A percentile compares a stretch with the other conserved stretches of the same genome.
Evolutionary conservation across 805 yeast species (phyloP).

Genomic region (Phaffomyces antillensis): DNA sequence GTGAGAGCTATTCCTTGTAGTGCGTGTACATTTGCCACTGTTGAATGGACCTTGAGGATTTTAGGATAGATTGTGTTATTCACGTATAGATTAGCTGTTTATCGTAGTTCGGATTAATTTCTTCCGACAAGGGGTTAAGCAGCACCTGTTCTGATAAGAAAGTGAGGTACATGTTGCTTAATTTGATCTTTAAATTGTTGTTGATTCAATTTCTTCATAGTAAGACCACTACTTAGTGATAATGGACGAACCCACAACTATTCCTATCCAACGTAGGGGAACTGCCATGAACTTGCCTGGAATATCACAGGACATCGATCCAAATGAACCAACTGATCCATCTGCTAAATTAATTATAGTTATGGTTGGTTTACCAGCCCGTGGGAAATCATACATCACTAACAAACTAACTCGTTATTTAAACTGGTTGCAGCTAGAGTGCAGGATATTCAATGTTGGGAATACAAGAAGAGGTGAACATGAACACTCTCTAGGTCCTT

Average conservation of each 20-base stretch:
- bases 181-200: too few relatives aligned
- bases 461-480: slow-evolving; percentile 77
- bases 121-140: neutral
- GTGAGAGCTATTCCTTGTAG: slow-evolving; percentile 57
- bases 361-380: slow-evolving; percentile 94
- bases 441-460: slow-evolving; percentile 91
- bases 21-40: slow-evolving; percentile 75
- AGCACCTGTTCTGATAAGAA: neutral
- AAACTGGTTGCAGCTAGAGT: slow-evolving; percentile 90
- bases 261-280: slow-evolving; percentile 32
- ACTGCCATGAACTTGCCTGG: slow-evolving; percentile 92
- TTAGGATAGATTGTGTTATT: slow-evolving; percentile 8
- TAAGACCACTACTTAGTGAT: too few relatives aligned
- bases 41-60: slow-evolving; percentile 54
- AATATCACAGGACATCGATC: slow-evolving; percentile 39
- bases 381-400: slow-evolving; percentile 91
- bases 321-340: slow-evolving; percentile 1
- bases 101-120: neutral
- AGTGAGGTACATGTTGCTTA: too few relatives aligned
- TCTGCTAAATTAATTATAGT: slow-evolving; percentile 76
- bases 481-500: slow-evolving; percentile 54
- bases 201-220: too few relatives aligned
- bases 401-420: slow-evolving; percentile 84
- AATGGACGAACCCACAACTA: too few relatives aligned
- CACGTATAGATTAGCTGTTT: neutral